Base-by-base conservation (phyloP, 306 rosid species). In the Prunus mira region DNA sequence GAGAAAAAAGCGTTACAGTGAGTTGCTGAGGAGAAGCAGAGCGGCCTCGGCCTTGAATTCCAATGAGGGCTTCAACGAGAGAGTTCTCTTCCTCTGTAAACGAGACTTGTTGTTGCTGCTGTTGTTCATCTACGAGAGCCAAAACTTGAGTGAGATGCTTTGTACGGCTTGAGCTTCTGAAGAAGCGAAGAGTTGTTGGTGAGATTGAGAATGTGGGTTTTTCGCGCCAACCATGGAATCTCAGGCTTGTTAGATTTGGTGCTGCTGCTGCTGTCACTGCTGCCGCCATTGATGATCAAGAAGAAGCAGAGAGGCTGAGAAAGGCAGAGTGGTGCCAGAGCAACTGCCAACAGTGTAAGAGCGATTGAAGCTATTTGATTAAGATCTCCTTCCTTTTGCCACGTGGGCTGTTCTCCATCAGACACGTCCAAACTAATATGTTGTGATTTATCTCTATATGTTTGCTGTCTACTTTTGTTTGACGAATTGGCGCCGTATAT, bases 21-120 rank as follows among this genome's bases (percentile, higher is more conserved):
- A 94, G 94, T 67, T 91, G 98, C 17, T 90, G 87, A 32, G 94
- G 84, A 69, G 98, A 88, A 76, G 96, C 89, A 65, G 96, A 86
- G 58, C 96, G 97, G 30, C 98, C 98, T n/a, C 96, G 91, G 77
- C 98, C 98, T 84, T 88, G 94, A 76, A 85, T 85, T 41, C 98
- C 98, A 27, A 93, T 62, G 67, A 93, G 92, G 1, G 96, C 90
- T 58, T 91, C 85, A 50, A 93, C 78, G 74, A 93, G 98, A 12
- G 96, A 78, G 45, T 76, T 83, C 73, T 93, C 98, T 15, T 91
- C 73, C 69, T 82, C 87, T 3, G 93, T 78, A 38, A 88, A 81
- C 1, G 91, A 84, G 20, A 91, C 65, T 25, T 45, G 28, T 71
- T 78, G 87, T 15, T 49, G 54, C 11, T 86, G 28, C 65, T 78